These are phyloP conservation scores for Schoenoplectus triqueter DNA, from an alignment of 202 grass and related monocot genomes.

Conservation along the genomic window DNA sequence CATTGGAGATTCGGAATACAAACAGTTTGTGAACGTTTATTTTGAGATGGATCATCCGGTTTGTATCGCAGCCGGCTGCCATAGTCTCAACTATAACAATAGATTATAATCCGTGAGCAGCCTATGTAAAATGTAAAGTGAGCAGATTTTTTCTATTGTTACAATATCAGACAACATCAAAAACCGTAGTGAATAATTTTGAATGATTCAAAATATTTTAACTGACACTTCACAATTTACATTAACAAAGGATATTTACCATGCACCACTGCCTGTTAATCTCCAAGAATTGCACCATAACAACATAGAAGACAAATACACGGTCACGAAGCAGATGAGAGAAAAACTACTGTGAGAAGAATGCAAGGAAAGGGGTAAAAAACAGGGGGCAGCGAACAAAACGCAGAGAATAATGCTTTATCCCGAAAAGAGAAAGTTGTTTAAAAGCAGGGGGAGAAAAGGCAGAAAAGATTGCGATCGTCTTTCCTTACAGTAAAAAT, in stretches of 20 bases:
- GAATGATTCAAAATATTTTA: neutral
- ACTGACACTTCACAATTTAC: too few relatives aligned
- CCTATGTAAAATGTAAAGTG: too few relatives aligned
- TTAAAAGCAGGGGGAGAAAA: neutral
- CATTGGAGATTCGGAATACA: too few relatives aligned
- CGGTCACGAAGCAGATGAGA: neutral
- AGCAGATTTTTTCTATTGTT: too few relatives aligned
- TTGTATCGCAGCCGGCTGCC: too few relatives aligned
- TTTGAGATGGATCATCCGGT: too few relatives aligned
- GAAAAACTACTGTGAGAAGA: constrained; percentile 6
- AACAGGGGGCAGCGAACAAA: constrained; percentile 56
- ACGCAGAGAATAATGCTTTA: constrained; percentile 55
- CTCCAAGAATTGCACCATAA: neutral
- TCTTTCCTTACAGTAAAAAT: constrained; percentile 32
- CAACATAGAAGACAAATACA: neutral
- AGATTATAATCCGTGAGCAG: too few relatives aligned
- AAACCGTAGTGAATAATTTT: too few relatives aligned
- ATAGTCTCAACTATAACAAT: too few relatives aligned
- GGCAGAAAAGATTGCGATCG: constrained; percentile 32
- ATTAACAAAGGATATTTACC: too few relatives aligned
- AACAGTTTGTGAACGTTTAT: too few relatives aligned
- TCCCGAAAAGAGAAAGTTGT: constrained; percentile 38
- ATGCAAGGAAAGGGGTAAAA: constrained; percentile 44
- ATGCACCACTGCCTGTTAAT: neutral
- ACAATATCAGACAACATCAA: too few relatives aligned